Evolutionary conservation across 2,329 filamentous ascomycete species (phyloP).

Genomic region (Zarea fungicola): DNA sequence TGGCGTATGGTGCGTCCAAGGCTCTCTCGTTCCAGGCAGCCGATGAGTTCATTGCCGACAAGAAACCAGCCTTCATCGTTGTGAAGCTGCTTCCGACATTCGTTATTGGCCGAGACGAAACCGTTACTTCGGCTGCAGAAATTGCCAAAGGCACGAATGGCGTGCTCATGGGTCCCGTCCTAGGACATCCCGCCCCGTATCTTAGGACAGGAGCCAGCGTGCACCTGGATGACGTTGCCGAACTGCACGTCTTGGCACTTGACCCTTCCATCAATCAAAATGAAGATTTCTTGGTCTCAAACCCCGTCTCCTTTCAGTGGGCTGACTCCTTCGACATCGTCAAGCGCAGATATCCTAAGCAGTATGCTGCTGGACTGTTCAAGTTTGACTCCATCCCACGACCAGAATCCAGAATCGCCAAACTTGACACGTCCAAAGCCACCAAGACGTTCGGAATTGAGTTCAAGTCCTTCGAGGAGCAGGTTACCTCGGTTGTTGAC

Average conservation of each 20-base stretch:
- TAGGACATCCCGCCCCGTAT: slow-evolving; percentile 22
- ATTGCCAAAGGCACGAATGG: slow-evolving; percentile 24
- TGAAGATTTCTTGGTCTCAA: slow-evolving; percentile 21
- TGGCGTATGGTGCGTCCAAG: slow-evolving; percentile 33
- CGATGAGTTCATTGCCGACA: slow-evolving; percentile 27
- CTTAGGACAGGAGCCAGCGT: slow-evolving; percentile 26
- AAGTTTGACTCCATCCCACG: slow-evolving; percentile 11
- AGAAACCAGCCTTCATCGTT: slow-evolving; percentile 31
- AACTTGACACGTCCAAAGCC: slow-evolving; percentile 24
- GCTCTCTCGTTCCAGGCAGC: slow-evolving; percentile 27
- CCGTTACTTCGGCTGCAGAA: slow-evolving; percentile 22
- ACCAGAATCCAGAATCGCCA: neutral
- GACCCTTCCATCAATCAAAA: slow-evolving; percentile 26
- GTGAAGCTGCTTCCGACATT: slow-evolving; percentile 32
- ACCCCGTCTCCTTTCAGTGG: slow-evolving; percentile 26
- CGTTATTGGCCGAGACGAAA: slow-evolving; percentile 32
- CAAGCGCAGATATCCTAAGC: slow-evolving; percentile 21
- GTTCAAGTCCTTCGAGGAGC: slow-evolving; percentile 28
- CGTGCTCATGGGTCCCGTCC: slow-evolving; percentile 28
- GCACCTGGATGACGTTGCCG: slow-evolving; percentile 34
- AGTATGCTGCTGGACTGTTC: slow-evolving; percentile 17
- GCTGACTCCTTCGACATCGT: slow-evolving; percentile 34
- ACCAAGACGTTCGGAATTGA: slow-evolving; percentile 29
- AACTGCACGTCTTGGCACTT: slow-evolving; percentile 32
- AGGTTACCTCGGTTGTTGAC: slow-evolving; percentile 27